These are phyloP conservation scores for Bacidia gigantensis DNA, from an alignment of 495 filamentous ascomycete species.

Conservation along the genomic window DNA sequence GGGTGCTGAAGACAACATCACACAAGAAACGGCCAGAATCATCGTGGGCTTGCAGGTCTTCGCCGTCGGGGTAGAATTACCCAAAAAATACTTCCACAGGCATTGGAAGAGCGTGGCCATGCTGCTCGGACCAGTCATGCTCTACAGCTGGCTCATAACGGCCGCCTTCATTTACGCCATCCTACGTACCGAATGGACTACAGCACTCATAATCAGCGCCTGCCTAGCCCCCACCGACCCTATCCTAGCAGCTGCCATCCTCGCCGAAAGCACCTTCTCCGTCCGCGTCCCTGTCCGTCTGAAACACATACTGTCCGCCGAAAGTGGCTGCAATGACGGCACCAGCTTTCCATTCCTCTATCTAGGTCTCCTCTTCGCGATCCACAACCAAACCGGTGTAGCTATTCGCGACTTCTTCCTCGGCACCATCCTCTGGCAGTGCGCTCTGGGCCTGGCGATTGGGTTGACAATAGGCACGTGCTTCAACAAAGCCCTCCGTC, in stretches of 20 bases:
- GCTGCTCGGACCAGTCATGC: conserved; percentile 38
- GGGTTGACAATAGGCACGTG: conserved; percentile 28
- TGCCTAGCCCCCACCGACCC: conserved; percentile 40
- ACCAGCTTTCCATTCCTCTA: conserved; percentile 35
- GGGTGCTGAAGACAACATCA: conserved; percentile 29
- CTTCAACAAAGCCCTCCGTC: conserved; percentile 29
- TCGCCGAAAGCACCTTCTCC: conserved; percentile 32
- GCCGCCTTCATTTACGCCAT: conserved; percentile 26
- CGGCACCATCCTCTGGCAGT: conserved; percentile 37
- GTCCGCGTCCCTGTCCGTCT: conserved; percentile 30
- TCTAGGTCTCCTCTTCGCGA: conserved; percentile 27
- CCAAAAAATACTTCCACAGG: conserved; percentile 28
- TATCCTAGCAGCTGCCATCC: conserved; percentile 32
- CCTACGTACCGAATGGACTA: conserved; percentile 24
- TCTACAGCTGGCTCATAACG: conserved; percentile 34
- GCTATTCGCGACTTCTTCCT: conserved; percentile 33
- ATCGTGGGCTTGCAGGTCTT: conserved; percentile 37
- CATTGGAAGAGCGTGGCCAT: conserved; percentile 31
- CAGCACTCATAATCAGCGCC: conserved; percentile 32
- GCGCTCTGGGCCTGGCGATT: conserved; percentile 26
- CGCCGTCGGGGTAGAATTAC: conserved; percentile 33
- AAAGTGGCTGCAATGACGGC: conserved; percentile 39
- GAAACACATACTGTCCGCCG: conserved; percentile 32
- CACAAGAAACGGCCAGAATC: conserved; percentile 33
- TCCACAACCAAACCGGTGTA: conserved; percentile 15